Evolutionary conservation across 805 yeast species (phyloP).

Genomic region (Barnettozyma vustinii): DNA sequence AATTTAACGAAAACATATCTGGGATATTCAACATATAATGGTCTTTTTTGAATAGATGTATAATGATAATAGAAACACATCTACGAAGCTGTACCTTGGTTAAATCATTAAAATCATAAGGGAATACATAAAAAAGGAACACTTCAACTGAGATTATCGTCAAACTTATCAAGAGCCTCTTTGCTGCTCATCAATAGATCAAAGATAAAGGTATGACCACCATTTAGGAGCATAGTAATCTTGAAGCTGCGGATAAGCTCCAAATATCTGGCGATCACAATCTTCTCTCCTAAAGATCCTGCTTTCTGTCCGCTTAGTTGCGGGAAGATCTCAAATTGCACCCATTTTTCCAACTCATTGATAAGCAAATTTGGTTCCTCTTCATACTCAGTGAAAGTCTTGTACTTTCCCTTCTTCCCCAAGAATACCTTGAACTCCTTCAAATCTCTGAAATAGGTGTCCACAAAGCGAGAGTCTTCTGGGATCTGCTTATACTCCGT

Average conservation of each 20-base stretch:
- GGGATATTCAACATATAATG: slow-evolving; percentile 11
- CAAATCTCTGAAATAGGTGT: slow-evolving; percentile 42
- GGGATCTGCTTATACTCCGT: slow-evolving; percentile 43
- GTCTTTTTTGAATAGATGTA: background rate
- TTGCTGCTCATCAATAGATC: slow-evolving; percentile 38
- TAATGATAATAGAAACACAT: slow-evolving; percentile 1
- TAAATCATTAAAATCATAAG: background rate
- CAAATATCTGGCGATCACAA: slow-evolving; percentile 25
- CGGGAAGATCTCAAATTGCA: slow-evolving; percentile 28
- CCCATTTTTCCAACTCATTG: slow-evolving; percentile 33
- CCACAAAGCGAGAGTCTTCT: slow-evolving; percentile 47
- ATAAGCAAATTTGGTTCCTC: slow-evolving; percentile 35
- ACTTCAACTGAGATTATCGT: background rate
- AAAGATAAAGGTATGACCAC: slow-evolving; percentile 53
- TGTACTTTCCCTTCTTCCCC: slow-evolving; percentile 17
- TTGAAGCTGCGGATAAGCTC: slow-evolving; percentile 38
- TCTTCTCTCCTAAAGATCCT: slow-evolving; percentile 12
- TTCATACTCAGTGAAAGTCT: slow-evolving; percentile 34
- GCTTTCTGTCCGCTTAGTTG: slow-evolving; percentile 11
- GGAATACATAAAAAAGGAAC: background rate
- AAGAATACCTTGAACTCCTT: slow-evolving; percentile 28
- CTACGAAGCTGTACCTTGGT: background rate
- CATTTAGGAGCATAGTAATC: slow-evolving; percentile 43
- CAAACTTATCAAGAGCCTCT: slow-evolving; percentile 14
- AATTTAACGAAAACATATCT: slow-evolving; percentile 6